Evolutionary conservation across 176 grass and related monocot species (phyloP), one percentile per base, ranked within the genome.

Genomic region (Raddia distichophylla): DNA sequence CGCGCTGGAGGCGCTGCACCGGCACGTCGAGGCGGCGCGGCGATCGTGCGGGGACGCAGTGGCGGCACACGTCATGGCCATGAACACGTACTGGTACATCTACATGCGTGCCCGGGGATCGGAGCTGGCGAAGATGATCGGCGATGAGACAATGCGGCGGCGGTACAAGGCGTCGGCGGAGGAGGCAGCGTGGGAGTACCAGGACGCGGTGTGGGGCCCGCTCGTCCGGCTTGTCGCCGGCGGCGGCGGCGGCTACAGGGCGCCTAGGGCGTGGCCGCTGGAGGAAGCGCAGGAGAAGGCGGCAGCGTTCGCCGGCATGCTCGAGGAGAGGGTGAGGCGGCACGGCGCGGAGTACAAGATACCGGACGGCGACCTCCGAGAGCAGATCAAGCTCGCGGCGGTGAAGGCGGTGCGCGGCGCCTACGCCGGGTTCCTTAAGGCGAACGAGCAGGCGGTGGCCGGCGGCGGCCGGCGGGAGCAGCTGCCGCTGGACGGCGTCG

Each of bases 11-110:
- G 91, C 91, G 50, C 79, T 94, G 60, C 85, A 56, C 14, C 71
- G 91, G 53, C 83, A 91, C 75, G 79, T 93, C 12, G 91, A 93
- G 85, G 75, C 59, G 59, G 76, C 83, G 52, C 91, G 85, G 8
- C 42, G 79, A 42, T 19, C 7, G 58, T 81, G 83, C 80, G 2
- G 34, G 10, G 69, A 90, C 75, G 32, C 22, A 8, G 83, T 82
- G 75, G 80, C 86, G 45, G 32, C 83, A 33, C 88, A 91, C 78
- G 79, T 91, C 6, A 47, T 79, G 83, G 88, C 91, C 22, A 94
- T 88, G 78, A 94, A 94, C 71, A 67, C 91, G 18, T 94, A 94
- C 86, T 94, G 91, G 91, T 88, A 94, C 88, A 80, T 94, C 10
- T 90, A 88, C 91, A 94, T 88, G 88, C 86, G 91, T 5, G 58